Percentiles rank a stretch among this genome's conserved stretches.
phyloP scores from a whole-genome alignment of 441 rosid species.

The Lagerstroemia fauriei region DNA sequence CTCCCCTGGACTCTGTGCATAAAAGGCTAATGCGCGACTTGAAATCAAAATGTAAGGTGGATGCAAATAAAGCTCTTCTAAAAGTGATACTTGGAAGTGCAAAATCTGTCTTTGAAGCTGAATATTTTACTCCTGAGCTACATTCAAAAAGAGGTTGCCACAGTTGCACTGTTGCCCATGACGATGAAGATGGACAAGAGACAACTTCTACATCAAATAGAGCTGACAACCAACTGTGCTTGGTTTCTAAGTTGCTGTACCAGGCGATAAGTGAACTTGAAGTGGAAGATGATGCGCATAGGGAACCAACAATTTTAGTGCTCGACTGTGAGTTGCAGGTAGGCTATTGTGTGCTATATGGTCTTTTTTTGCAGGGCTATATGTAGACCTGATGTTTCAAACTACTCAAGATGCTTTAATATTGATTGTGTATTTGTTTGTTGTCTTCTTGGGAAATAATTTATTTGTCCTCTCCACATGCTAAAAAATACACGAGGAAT shows the following conservation, averaged over 20 bases:
- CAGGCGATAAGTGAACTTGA: slow-evolving; percentile 66
- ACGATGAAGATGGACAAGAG: slow-evolving; percentile 42
- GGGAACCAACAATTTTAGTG: slow-evolving; percentile 77
- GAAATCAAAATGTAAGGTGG: slow-evolving; percentile 70
- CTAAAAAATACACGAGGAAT: neutral
- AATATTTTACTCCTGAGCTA: slow-evolving; percentile 49
- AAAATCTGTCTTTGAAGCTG: slow-evolving; percentile 38
- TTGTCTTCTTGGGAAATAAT: neutral
- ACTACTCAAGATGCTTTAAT: neutral
- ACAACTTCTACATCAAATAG: slow-evolving; percentile 36
- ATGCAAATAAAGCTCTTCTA: slow-evolving; percentile 59
- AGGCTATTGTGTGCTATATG: slow-evolving; percentile 10
- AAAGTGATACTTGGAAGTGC: slow-evolving; percentile 64
- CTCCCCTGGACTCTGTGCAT: slow-evolving; percentile 44
- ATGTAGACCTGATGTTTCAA: neutral
- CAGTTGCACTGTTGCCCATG: slow-evolving; percentile 45
- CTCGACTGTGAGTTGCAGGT: slow-evolving; percentile 88
- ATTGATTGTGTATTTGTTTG: neutral
- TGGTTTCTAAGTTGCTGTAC: slow-evolving; percentile 60
- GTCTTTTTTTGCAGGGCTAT: neutral
- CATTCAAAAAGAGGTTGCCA: slow-evolving; percentile 61
- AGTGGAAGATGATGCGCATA: slow-evolving; percentile 40
- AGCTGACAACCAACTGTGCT: slow-evolving; percentile 36
- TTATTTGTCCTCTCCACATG: neutral
- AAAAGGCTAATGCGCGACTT: slow-evolving; percentile 60